Evolutionary conservation across 1,284 basidiomycete species (phyloP), one percentile per base, ranked within the genome.

Genomic region (Trichosporon ovoides): DNA sequence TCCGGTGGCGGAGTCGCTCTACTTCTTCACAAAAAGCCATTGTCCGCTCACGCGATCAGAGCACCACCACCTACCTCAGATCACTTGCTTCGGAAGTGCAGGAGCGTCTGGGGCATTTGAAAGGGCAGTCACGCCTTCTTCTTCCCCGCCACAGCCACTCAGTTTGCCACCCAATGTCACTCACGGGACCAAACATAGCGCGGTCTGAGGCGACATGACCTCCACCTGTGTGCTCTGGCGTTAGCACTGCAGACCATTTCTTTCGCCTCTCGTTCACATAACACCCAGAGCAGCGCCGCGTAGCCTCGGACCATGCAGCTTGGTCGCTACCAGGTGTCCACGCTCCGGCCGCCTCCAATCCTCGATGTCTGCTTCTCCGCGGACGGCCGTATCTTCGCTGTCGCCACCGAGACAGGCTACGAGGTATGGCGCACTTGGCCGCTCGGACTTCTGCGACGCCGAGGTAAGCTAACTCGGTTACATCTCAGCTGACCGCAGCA

Each of bases 401-500:
- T 87, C 46, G 84, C 90, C 13, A 91, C 88, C 7, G 86, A 87
- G 53, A 83, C 84, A 54, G 92, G 93, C 38, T 96, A 93, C 75
- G 88, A 89, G 38, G 83, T 96, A 28, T 95, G 94, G 80, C 84
- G 83, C 58, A 82, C 87, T 58, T 86, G 82, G 73, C 92, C 93
- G 11, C 81, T 95, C 50, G 81, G 83, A 60, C 81, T 91, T 59
- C 78, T 95, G 64, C 83, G 86, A 68, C 88, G 87, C 77, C 84
- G 87, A 80, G 87, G 92, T 91, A 77, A 64, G 79, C 71, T 48
- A 12, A 14, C 18, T 20, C 22, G 10, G 2, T 4, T 2, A 12
- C 16, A 3, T 3, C 12, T 7, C 3, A 28, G 48, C 56, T 57
- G 36, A 57, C 43, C 3, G 16, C 50, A 77, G 75, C 64, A 24